Base-by-base conservation (phyloP, 441 rosid genomes). In the Arabidopsis lyrata region DNA sequence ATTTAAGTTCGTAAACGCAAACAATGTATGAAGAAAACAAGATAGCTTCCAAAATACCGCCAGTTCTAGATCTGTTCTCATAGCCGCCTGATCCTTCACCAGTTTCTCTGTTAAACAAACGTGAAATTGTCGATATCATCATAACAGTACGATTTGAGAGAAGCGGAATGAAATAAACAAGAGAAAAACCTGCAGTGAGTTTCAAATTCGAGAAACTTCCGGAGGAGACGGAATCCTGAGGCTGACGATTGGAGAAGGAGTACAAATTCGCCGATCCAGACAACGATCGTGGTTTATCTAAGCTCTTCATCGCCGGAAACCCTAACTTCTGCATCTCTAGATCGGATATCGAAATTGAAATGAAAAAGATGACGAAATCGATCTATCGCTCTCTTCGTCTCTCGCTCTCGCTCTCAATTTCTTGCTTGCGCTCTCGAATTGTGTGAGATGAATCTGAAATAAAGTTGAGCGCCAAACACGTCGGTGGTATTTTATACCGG, bases 81-180 rank as follows among this genome's bases (percentile, higher is more conserved):
- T 89, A 2, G 99, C 80, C 39, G 94, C 96, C 72, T 95, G 99
- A 73, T 92, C 98, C 74, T 92, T 90, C 77, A 90, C 88, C 87
- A 92, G 55, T 73, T 90, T 92, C 75, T 92, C 99, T 95, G 81
- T 45, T 74, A 73, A 65, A 75, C 75, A 80, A 72, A 58, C 27
- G 47, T n/a, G 12, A 80, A 72, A 69, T 57, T 4, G 31, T 14
- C 66, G 66, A 15, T 34, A 80, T 77, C 76, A 79, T 71, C 57
- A 70, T 5, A 44, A 67, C 1, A 4, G 44, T 20, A 42, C 50
- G 41, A 20, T 3, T 49, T 68, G 16, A 53, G 45, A 27, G 32
- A 41, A 1, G 7, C 10, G 10, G 11, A 42, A 1, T 1, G 32
- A 27, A 27, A 11, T 5, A 5, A 24, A 12, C 32, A 59, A 59